Evolutionary conservation across 2,329 filamentous ascomycete species (phyloP).

Genomic region (Colletotrichum neosansevieriae): DNA sequence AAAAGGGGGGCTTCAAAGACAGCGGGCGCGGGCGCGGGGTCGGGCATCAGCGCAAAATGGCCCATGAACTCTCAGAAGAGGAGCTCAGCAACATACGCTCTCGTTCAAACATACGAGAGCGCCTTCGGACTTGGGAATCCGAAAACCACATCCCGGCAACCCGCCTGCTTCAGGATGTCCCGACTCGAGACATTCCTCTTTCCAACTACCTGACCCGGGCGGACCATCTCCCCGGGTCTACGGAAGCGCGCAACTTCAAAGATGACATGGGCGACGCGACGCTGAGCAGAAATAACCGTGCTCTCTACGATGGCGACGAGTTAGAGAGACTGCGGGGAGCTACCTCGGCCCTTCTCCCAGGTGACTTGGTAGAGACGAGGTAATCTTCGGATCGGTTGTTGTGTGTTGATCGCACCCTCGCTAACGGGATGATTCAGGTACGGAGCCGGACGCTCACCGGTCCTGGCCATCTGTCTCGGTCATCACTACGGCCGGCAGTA

Average conservation of each 20-base stretch:
- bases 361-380: conserved; percentile 65
- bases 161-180: conserved; percentile 46
- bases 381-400: conserved; percentile 40
- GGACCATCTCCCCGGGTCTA: conserved; percentile 44
- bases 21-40: neutral
- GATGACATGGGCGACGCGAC: conserved; percentile 29
- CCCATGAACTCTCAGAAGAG: neutral
- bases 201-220: conserved; percentile 53
- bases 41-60: conserved; percentile 3
- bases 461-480: conserved; percentile 67
- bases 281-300: conserved; percentile 40
- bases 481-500: conserved; percentile 63
- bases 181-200: conserved; percentile 43
- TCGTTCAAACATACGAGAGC: conserved; percentile 52
- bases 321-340: conserved; percentile 51
- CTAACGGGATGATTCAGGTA: conserved; percentile 44
- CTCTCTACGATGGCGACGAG: conserved; percentile 53
- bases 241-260: conserved; percentile 44
- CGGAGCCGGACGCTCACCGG: conserved; percentile 56
- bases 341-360: conserved; percentile 51
- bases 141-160: conserved; percentile 48
- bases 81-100: conserved; percentile 18
- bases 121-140: conserved; percentile 56
- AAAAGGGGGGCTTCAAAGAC: neutral
- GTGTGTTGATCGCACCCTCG: too few species aligned